phyloP scores from a whole-genome alignment of 2,329 filamentous ascomycete genomes.

The Atkinsonella texensis region DNA sequence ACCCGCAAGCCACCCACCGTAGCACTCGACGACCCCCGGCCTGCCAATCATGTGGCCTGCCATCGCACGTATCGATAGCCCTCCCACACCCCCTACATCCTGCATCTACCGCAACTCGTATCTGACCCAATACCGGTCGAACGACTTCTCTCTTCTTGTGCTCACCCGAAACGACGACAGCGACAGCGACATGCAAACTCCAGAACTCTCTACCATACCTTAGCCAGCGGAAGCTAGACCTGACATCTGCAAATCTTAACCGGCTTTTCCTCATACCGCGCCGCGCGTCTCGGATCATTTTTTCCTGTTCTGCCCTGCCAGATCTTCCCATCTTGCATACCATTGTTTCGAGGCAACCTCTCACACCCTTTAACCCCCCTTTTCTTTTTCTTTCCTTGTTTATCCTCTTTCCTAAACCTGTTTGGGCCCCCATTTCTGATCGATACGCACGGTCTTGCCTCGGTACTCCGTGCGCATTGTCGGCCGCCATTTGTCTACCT shows the following conservation, averaged over 20 bases:
- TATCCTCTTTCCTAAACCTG: neutral
- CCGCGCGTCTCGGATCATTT: slow-evolving; percentile 2
- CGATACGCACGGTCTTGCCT: slow-evolving; percentile 20
- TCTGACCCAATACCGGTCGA: too few species aligned
- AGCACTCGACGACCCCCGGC: slow-evolving; percentile 5
- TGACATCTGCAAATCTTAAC: slow-evolving; percentile 14
- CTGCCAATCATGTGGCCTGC: slow-evolving; percentile 23
- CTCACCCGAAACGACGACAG: neutral
- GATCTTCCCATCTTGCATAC: slow-evolving; percentile 8
- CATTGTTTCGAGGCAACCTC: slow-evolving; percentile 7
- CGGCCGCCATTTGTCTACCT: slow-evolving; percentile 8
- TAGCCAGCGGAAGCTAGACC: neutral
- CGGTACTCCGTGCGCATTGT: slow-evolving; percentile 1
- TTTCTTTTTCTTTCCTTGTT: neutral
- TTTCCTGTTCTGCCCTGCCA: slow-evolving; percentile 11
- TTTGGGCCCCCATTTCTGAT: slow-evolving; percentile 12
- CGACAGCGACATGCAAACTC: neutral
- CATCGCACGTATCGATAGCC: slow-evolving; percentile 11
- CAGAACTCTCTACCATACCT: slow-evolving; percentile 4
- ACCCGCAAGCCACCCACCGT: slow-evolving; percentile 10
- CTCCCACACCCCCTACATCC: slow-evolving; percentile 10
- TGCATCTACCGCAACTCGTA: too few species aligned
- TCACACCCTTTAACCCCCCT: slow-evolving; percentile 4
- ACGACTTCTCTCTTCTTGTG: neutral
- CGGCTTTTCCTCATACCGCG: neutral